These are phyloP conservation scores for Dactylonectria macrodidyma DNA, from an alignment of 2,329 filamentous ascomycete species.

Conservation along the genomic window DNA sequence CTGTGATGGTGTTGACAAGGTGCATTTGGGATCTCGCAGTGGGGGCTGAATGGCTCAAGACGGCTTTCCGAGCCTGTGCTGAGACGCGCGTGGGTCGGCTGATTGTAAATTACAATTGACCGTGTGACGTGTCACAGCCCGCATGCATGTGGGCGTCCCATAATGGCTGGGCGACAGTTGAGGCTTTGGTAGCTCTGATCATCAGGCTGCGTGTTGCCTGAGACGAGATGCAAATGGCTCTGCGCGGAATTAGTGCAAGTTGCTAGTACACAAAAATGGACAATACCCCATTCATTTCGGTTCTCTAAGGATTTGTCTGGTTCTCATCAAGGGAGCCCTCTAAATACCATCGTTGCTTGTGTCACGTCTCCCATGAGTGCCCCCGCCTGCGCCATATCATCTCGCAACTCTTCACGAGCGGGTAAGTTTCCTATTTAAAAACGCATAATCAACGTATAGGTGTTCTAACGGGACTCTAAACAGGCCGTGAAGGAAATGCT, in stretches of 20 bases:
- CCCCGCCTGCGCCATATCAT: background rate
- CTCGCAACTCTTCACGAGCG: slow-evolving; percentile 8
- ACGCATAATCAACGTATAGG: no score
- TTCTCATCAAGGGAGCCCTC: background rate
- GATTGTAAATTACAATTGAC: background rate
- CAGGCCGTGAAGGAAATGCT: slow-evolving; percentile 5
- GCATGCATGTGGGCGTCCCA: background rate
- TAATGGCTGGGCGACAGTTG: background rate
- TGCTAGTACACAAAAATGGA: no score
- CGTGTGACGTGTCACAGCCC: background rate
- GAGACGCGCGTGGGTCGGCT: slow-evolving; percentile 2
- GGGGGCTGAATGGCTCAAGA: background rate
- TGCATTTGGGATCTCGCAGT: background rate
- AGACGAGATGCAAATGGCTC: background rate
- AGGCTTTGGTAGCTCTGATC: background rate
- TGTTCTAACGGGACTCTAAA: no score
- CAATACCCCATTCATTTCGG: background rate
- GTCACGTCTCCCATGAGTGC: background rate
- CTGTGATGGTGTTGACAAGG: slow-evolving; percentile 7
- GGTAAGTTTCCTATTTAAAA: background rate
- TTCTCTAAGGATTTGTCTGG: background rate
- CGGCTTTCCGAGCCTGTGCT: background rate
- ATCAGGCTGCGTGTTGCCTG: background rate
- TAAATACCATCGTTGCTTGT: background rate
- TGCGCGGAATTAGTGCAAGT: no score